Conservation (phyloP, 2,329 filamentous ascomycete species). For the Blastomyces emzantsi region DNA sequence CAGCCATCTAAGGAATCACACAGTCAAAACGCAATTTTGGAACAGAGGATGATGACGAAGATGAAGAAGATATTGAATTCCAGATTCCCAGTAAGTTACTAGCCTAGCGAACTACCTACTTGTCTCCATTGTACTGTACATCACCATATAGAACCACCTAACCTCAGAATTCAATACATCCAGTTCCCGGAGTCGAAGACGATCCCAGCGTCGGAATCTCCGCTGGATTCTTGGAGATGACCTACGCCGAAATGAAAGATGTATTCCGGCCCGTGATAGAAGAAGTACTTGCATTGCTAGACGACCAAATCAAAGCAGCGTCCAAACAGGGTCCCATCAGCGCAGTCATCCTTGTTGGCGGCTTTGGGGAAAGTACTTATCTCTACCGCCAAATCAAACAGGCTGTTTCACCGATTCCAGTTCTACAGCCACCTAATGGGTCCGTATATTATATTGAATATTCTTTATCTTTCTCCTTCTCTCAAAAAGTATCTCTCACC, state of each 20-base stretch:
- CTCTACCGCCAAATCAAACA: slow-evolving; percentile 6
- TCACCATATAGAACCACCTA: background rate
- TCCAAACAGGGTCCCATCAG: slow-evolving; percentile 4
- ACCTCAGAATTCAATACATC: background rate
- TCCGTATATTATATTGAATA: background rate
- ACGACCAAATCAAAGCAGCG: slow-evolving; percentile 5
- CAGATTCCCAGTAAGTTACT: slow-evolving; percentile 4
- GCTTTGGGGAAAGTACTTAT: slow-evolving; percentile 7
- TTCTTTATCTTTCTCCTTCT: background rate
- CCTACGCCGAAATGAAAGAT: slow-evolving; percentile 5
- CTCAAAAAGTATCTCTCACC: background rate
- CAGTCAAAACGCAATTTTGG: slow-evolving; percentile 7
- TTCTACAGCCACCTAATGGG: slow-evolving; percentile 6
- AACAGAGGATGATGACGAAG: slow-evolving; percentile 7
- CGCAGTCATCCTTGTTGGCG: slow-evolving; percentile 7
- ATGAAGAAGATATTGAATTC: slow-evolving; percentile 8
- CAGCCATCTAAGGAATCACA: background rate
- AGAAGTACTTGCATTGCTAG: slow-evolving; percentile 1
- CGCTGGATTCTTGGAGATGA: slow-evolving; percentile 6
- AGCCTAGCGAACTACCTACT: background rate
- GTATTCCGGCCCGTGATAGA: slow-evolving; percentile 5
- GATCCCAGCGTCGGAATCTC: slow-evolving; percentile 5
- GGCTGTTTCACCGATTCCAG: slow-evolving; percentile 1
- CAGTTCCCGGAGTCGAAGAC: slow-evolving; percentile 9
- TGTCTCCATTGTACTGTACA: background rate